A percentile compares a stretch with the other conserved stretches of the same genome.
These are phyloP conservation scores for Cryptosporidium viatorum DNA, from an alignment of 169 alveolate genomes.

Conservation along the genomic window DNA sequence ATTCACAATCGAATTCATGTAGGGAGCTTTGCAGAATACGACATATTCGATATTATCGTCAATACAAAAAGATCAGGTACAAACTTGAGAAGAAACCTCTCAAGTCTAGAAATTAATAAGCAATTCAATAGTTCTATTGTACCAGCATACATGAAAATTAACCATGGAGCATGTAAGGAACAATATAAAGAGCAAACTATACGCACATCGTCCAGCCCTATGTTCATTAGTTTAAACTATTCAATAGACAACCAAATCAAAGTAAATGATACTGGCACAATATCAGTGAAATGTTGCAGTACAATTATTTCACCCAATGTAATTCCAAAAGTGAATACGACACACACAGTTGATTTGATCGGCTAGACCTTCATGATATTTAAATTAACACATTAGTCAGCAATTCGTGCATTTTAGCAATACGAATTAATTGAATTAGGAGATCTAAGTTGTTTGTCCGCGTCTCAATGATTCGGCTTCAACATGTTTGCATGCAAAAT, in stretches of 20 bases:
- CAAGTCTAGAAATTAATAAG: background rate
- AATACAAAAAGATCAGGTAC: background rate
- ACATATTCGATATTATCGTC: background rate
- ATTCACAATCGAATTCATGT: background rate
- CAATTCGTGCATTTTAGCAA: background rate
- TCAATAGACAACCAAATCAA: background rate
- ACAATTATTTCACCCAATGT: background rate
- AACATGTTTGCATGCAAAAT: conserved; percentile 24
- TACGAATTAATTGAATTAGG: background rate
- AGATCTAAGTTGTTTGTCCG: background rate
- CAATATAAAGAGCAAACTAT: background rate
- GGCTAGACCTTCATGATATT: background rate
- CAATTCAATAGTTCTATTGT: background rate
- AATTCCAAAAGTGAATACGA: background rate
- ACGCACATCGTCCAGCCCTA: background rate
- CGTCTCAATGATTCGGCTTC: background rate
- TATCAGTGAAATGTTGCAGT: background rate
- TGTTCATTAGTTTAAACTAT: background rate
- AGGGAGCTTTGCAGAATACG: background rate
- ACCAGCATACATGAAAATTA: background rate
- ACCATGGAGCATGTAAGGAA: background rate
- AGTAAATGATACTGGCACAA: background rate
- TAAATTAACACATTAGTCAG: no score
- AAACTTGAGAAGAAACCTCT: background rate
- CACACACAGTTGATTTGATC: background rate